phyloP scores from a whole-genome alignment of 2,329 filamentous ascomycete species.

The Dactylellina leptospora region DNA sequence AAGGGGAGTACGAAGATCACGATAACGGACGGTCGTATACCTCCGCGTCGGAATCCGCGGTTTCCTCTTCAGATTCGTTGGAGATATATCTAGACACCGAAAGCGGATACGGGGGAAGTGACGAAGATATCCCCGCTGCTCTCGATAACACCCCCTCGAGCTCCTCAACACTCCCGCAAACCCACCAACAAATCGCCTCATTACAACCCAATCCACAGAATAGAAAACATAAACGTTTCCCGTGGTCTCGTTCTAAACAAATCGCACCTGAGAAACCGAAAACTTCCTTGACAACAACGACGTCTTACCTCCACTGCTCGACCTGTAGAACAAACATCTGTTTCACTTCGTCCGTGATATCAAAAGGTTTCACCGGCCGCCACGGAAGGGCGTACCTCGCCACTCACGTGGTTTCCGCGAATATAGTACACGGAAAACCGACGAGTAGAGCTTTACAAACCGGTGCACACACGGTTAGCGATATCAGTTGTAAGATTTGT shows the following conservation, averaged over 20 bases:
- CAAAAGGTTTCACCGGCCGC: constrained; percentile 72
- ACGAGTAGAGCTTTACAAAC: constrained; percentile 70
- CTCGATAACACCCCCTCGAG: constrained; percentile 1
- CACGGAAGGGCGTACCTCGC: constrained; percentile 73
- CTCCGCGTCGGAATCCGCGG: constrained; percentile 25
- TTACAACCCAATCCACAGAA: background rate
- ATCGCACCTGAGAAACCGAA: background rate
- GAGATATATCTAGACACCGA: constrained; percentile 47
- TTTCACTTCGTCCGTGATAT: constrained; percentile 70
- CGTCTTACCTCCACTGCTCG: constrained; percentile 65
- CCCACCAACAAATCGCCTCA: constrained; percentile 1
- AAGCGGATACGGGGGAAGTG: constrained; percentile 48
- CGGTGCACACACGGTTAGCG: constrained; percentile 71
- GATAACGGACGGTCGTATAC: constrained; percentile 32
- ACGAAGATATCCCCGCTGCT: constrained; percentile 16
- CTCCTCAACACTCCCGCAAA: constrained; percentile 2
- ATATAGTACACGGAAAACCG: constrained; percentile 67
- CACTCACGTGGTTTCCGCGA: constrained; percentile 61
- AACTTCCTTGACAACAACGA: constrained; percentile 21
- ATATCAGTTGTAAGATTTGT: constrained; percentile 70
- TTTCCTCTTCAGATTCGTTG: constrained; percentile 20
- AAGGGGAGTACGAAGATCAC: background rate
- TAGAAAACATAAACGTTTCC: constrained; percentile 23
- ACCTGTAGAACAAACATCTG: constrained; percentile 71
- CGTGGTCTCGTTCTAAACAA: constrained; percentile 12